These are phyloP conservation scores for Roridomyces roridus DNA, from an alignment of 768 basidiomycete species.

Conservation along the genomic window DNA sequence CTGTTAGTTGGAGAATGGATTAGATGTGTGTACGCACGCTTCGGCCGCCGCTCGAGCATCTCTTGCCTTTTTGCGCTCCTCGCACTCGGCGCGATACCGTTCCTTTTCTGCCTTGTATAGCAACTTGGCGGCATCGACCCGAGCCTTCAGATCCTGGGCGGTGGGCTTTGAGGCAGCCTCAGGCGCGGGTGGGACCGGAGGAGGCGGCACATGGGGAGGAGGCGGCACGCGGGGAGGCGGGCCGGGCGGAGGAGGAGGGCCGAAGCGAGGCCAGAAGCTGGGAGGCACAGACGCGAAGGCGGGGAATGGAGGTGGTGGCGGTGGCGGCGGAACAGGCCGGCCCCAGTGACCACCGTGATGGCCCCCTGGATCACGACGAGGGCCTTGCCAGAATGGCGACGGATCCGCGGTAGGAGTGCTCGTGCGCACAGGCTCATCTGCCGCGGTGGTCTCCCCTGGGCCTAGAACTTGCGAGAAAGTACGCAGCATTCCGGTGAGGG, in stretches of 20 bases:
- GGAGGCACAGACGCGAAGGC: neutral
- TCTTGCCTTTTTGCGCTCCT: conserved; percentile 49
- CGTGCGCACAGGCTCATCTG: conserved; percentile 16
- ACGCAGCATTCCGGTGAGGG: conserved; percentile 63
- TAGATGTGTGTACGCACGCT: conserved; percentile 5
- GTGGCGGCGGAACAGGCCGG: neutral
- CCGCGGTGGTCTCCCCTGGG: neutral
- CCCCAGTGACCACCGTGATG: conserved; percentile 20
- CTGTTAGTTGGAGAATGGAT: conserved; percentile 17
- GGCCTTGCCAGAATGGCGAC: conserved; percentile 26
- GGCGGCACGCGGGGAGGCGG: conserved; percentile 23
- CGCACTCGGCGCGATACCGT: conserved; percentile 64
- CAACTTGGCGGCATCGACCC: conserved; percentile 70
- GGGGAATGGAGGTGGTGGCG: neutral
- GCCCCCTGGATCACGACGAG: conserved; percentile 5
- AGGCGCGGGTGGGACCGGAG: conserved; percentile 28
- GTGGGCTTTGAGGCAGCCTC: conserved; percentile 30
- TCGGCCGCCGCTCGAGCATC: conserved; percentile 28
- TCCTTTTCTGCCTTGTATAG: conserved; percentile 76
- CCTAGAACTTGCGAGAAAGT: conserved; percentile 48
- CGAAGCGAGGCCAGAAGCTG: neutral
- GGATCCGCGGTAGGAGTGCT: conserved; percentile 21
- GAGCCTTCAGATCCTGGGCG: conserved; percentile 46
- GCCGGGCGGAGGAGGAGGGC: conserved; percentile 4
- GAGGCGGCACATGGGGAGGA: conserved; percentile 26